Conservation (phyloP, 371 early-diverging fungal genomes). For the Chytridium lagenaria region DNA sequence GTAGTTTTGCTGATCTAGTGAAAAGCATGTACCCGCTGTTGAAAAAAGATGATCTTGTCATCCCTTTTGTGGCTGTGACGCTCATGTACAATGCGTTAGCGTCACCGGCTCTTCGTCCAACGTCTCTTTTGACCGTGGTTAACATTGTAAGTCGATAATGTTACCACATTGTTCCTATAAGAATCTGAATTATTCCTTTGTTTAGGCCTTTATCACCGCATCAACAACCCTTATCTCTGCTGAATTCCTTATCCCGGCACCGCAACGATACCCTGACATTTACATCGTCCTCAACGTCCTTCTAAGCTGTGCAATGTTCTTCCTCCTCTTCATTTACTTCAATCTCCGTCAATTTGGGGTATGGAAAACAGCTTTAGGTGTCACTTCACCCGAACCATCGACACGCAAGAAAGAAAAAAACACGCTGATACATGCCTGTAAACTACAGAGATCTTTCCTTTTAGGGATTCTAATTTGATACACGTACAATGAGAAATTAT, state of each 20-base stretch:
- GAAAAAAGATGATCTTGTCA: conserved; percentile 68
- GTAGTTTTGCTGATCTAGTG: no score
- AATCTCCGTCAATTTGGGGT: conserved; percentile 32
- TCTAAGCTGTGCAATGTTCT: conserved; percentile 71
- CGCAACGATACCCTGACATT: conserved; percentile 77
- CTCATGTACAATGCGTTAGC: conserved; percentile 76
- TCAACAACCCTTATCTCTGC: no score
- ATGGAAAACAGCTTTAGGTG: neutral
- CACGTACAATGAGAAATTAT: no score
- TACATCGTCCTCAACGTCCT: conserved; percentile 79
- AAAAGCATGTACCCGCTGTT: conserved; percentile 90
- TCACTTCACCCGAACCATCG: no score
- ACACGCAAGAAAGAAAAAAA: conserved; percentile 4
- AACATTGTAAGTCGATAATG: neutral
- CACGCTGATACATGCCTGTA: neutral
- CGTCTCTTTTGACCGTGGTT: neutral
- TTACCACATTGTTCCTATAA: no score
- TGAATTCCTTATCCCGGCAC: no score
- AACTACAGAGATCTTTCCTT: no score
- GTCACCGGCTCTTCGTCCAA: neutral
- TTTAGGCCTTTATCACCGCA: no score
- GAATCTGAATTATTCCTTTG: no score
- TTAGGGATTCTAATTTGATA: no score
- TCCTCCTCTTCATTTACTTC: conserved; percentile 53
- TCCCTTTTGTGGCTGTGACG: conserved; percentile 69